phyloP scores from a whole-genome alignment of 1,284 basidiomycete genomes.

The Leccinum holopus region DNA sequence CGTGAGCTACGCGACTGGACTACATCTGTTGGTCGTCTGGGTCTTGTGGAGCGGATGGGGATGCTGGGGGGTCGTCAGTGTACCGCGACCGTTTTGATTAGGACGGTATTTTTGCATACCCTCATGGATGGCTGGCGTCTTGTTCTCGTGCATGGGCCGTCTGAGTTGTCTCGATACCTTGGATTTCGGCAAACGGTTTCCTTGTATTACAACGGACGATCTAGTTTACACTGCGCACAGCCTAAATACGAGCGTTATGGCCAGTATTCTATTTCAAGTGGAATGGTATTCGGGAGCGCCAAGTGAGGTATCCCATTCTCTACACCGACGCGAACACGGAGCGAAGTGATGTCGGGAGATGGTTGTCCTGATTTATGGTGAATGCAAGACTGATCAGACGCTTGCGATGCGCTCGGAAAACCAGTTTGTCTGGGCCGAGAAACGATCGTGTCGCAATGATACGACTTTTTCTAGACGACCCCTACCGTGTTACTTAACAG shows the following conservation, averaged over 20 bases:
- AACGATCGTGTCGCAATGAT: too few relatives aligned
- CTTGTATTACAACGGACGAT: background rate
- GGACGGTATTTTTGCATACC: background rate
- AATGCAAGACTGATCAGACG: background rate
- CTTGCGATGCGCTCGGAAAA: background rate
- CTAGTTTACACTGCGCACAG: background rate
- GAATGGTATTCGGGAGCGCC: too few relatives aligned
- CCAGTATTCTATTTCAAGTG: background rate
- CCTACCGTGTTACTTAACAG: too few relatives aligned
- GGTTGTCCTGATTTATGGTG: background rate
- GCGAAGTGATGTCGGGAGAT: background rate
- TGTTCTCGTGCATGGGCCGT: background rate
- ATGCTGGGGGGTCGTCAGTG: conserved; percentile 25
- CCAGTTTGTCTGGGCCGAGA: too few relatives aligned
- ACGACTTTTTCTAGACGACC: background rate
- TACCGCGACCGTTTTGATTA: conserved; percentile 22
- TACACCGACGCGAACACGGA: background rate
- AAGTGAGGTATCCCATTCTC: background rate
- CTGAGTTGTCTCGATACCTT: background rate
- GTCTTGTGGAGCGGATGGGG: conserved; percentile 71
- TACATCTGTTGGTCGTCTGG: conserved; percentile 80
- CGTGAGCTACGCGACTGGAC: conserved; percentile 74
- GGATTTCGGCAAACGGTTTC: background rate
- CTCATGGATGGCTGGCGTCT: background rate
- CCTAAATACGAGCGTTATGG: background rate